A percentile compares a stretch with the other conserved stretches of the same genome.
Conservation (phyloP, 1,284 basidiomycete genomes). For the Sanghuangporus weigelae region DNA sequence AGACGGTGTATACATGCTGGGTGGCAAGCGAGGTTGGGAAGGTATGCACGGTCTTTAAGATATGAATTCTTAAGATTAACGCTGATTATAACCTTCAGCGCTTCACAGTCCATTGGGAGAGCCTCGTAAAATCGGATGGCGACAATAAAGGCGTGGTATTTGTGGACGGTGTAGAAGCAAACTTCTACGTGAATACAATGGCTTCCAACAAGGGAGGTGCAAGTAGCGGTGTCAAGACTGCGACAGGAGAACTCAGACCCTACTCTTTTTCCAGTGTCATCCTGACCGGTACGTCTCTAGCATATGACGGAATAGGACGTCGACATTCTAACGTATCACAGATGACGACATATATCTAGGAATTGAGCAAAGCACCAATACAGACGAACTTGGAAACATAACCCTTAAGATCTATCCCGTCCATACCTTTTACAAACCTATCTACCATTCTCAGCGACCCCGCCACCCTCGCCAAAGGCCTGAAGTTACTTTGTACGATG, state of each 20-base stretch:
- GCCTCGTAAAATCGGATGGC: background rate
- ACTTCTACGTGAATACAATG: background rate
- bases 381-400: slow-evolving; percentile 1
- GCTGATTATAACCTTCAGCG: background rate
- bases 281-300: background rate
- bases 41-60: background rate
- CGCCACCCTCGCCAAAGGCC: background rate
- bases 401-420: slow-evolving; percentile 2
- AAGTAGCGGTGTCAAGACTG: background rate
- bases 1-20: slow-evolving; percentile 9
- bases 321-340: background rate
- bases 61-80: background rate
- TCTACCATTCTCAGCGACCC: background rate
- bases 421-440: background rate
- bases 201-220: background rate
- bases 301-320: background rate
- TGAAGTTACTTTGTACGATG: background rate
- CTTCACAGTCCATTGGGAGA: background rate
- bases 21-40: slow-evolving; percentile 8
- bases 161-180: background rate
- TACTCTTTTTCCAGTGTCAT: background rate
- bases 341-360: background rate
- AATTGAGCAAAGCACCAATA: background rate
- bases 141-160: background rate
- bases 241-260: background rate